Conservation (phyloP, 306 rosid genomes). For the Acacia confusa region DNA sequence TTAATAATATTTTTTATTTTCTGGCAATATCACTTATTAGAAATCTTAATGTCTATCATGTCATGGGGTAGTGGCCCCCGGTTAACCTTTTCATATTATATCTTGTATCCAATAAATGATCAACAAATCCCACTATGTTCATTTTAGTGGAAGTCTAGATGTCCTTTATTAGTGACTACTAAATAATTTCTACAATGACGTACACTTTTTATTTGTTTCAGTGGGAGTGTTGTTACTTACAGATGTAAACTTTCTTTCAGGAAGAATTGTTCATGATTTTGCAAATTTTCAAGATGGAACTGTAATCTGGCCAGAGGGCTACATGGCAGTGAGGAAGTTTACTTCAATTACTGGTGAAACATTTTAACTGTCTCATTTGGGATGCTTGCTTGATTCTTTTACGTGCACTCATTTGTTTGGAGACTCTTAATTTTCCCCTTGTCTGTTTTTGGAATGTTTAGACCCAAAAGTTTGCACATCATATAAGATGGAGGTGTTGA, state of each 20-base stretch:
- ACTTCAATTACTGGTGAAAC: constrained; percentile 73
- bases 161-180: not conserved
- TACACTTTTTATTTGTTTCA: not conserved
- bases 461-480: constrained; percentile 54
- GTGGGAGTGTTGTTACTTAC: constrained; percentile 15
- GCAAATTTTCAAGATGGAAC: constrained; percentile 61
- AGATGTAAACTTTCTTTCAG: constrained; percentile 44
- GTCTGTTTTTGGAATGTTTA: constrained; percentile 39
- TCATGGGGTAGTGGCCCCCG: not conserved
- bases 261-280: constrained; percentile 77
- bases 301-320: constrained; percentile 91
- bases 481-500: constrained; percentile 92
- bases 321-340: constrained; percentile 84
- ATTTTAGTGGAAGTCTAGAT: constrained; percentile 1
- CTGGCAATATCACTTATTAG: constrained; percentile 2
- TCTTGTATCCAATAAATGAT: constrained; percentile 1
- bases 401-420: not conserved
- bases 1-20: constrained; percentile 23
- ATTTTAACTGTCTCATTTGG: not conserved
- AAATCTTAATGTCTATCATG: not conserved
- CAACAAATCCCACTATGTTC: not conserved
- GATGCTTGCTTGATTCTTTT: constrained; percentile 23
- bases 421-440: constrained; percentile 8
- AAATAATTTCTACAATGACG: not conserved
- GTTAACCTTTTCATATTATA: not conserved